Evolutionary conservation across 345 rosid species (phyloP), one percentile per base, ranked within the genome.

Genomic region (Pugionium dolabratum): DNA sequence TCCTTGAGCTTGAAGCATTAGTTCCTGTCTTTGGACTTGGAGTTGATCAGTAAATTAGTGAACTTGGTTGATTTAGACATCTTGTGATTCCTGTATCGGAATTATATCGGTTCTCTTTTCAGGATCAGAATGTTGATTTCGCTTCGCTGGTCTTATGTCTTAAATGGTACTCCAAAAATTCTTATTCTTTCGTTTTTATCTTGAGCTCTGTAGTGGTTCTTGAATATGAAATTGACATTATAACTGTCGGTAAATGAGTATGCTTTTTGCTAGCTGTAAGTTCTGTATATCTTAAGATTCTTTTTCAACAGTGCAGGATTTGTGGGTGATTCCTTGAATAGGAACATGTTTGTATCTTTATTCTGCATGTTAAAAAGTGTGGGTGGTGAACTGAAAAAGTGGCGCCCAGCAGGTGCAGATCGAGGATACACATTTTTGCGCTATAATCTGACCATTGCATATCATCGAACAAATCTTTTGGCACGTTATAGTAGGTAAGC

Each of bases 401-500:
- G 97, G 99, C 86, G 99, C 1, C 97, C 96, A 5, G 91, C 72
- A 0, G 89, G 92, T 68, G 96, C 97, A 2, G 97, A 94, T 79
- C 90, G 97, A 28, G 99, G 97, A n/a, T 90, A 84, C 69, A 90
- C 95, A 0, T 90, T 88, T 80, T 74, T 82, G 75, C 75, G 30
- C 4, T 85, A 88, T 67, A 94, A 94, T 76, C 83, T 94, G 10
- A 94, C 96, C 11, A 81, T 94, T 74, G 90, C 99, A 0, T 94
- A 94, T 67, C 99, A 94, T 68, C 81, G 96, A 59, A 94, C 99
- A 1, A 94, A 88, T 83, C 95, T 94, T 18, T 73, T 90, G 80
- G 95, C 84, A 3, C 95, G 84, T 37, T 88, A 94, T 56, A 90
- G 89, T 86, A 94, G 99, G 99, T 94, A 86, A 85, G 96, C 82